phyloP scores from a whole-genome alignment of 2,329 filamentous ascomycete genomes.

The Dryadomyces quercus-mongolicae region DNA sequence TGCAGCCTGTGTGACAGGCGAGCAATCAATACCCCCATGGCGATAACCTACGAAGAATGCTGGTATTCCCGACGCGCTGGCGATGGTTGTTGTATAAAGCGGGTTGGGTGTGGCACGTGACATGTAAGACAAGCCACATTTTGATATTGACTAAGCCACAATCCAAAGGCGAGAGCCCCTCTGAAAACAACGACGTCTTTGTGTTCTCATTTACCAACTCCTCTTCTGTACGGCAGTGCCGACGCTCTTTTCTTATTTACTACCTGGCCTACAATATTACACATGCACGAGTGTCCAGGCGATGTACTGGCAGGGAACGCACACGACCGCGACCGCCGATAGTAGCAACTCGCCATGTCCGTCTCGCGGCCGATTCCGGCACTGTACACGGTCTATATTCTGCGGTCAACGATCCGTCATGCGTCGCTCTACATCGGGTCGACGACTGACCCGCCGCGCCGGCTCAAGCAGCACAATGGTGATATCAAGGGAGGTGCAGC shows the following conservation, averaged over 20 bases:
- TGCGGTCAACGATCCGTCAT: constrained; percentile 67
- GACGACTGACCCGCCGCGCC: constrained; percentile 75
- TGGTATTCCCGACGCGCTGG: too few relatives aligned
- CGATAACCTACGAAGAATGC: not conserved
- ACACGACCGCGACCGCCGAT: not conserved
- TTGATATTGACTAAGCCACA: not conserved
- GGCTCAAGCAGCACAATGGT: constrained; percentile 88
- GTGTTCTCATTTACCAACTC: too few relatives aligned
- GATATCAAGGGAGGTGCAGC: constrained; percentile 67
- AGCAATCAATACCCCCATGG: not conserved
- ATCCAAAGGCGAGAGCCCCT: not conserved
- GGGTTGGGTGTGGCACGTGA: not conserved
- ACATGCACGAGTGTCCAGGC: too few relatives aligned
- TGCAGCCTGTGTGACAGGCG: not conserved
- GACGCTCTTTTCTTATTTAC: too few relatives aligned
- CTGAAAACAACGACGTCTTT: not conserved
- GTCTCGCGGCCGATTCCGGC: constrained; percentile 57
- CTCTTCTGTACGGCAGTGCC: too few relatives aligned
- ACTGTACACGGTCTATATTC: constrained; percentile 86
- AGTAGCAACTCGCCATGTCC: constrained; percentile 21
- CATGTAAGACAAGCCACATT: not conserved
- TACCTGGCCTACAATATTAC: too few relatives aligned
- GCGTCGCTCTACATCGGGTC: constrained; percentile 77
- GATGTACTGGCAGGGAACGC: too few relatives aligned
- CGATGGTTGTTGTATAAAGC: not conserved